A percentile compares a stretch with the other conserved stretches of the same genome.
phyloP scores from a whole-genome alignment of 2,329 filamentous ascomycete species.

The Arthrocladium fulminans region DNA sequence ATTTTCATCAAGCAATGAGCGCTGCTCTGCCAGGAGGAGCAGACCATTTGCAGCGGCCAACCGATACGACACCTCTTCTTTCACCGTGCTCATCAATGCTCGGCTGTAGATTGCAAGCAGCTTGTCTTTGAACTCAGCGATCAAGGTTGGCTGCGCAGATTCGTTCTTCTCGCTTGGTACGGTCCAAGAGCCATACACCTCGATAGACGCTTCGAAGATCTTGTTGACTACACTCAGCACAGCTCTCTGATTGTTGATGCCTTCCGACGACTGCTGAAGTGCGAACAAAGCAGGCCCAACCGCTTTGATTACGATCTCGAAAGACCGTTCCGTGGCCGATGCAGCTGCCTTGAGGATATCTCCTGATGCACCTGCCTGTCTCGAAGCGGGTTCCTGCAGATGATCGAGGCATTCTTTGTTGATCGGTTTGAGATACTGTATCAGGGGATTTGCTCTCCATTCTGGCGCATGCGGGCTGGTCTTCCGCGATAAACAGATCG shows the following conservation, averaged over 20 bases:
- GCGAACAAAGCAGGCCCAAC: conserved; percentile 51
- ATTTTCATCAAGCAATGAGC: conserved; percentile 41
- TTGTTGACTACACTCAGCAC: conserved; percentile 53
- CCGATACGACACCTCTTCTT: conserved; percentile 44
- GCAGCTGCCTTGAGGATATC: conserved; percentile 51
- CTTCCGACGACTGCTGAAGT: conserved; percentile 53
- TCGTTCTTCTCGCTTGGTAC: conserved; percentile 30
- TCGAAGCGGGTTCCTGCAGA: conserved; percentile 58
- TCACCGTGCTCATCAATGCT: conserved; percentile 43
- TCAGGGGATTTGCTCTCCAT: conserved; percentile 35
- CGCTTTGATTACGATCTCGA: conserved; percentile 47
- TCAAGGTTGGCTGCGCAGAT: conserved; percentile 31
- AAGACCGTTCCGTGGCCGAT: conserved; percentile 46
- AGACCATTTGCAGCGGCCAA: conserved; percentile 41
- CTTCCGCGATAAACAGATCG: conserved; percentile 44
- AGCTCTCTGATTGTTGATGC: conserved; percentile 54
- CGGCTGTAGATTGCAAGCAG: conserved; percentile 48
- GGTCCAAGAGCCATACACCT: conserved; percentile 49
- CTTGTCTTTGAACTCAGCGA: conserved; percentile 42
- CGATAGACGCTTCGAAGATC: conserved; percentile 49
- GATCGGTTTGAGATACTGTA: conserved; percentile 51
- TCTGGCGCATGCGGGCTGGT: conserved; percentile 26
- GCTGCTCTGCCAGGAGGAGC: conserved; percentile 37
- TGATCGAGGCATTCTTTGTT: conserved; percentile 61
- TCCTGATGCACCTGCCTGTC: conserved; percentile 57